Conservation (phyloP, 1,139 yeast genomes). For the Yamadazyma triangularis region DNA sequence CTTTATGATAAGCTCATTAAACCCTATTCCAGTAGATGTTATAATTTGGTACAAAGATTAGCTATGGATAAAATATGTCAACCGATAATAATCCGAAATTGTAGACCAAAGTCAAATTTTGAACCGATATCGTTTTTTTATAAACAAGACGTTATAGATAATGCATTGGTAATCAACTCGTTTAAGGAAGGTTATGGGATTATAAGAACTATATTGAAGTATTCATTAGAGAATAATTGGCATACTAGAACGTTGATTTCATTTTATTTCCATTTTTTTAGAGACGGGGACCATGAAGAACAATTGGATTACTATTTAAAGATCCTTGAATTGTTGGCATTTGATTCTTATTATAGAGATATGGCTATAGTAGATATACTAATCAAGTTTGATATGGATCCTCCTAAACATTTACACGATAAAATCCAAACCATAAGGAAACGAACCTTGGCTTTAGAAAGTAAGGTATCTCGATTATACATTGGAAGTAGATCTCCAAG, state of each 20-base stretch:
- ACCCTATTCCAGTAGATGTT: constrained; percentile 1
- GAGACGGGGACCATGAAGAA: not conserved
- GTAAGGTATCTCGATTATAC: constrained; percentile 13
- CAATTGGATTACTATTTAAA: constrained; percentile 11
- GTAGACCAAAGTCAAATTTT: not conserved
- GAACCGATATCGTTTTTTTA: constrained; percentile 12
- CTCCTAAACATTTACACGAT: constrained; percentile 4
- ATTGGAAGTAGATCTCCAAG: constrained; percentile 8
- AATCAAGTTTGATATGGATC: constrained; percentile 11
- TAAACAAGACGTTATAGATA: constrained; percentile 1
- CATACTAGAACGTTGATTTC: constrained; percentile 15
- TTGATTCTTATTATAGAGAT: constrained; percentile 13
- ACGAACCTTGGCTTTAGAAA: constrained; percentile 12
- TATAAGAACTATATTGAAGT: constrained; percentile 9
- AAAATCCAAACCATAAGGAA: constrained; percentile 9
- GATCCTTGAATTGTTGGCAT: constrained; percentile 15
- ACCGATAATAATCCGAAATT: constrained; percentile 4
- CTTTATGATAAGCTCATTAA: constrained; percentile 13
- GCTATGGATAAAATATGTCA: constrained; percentile 4
- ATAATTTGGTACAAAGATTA: constrained; percentile 2
- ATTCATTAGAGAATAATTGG: constrained; percentile 1
- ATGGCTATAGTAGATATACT: constrained; percentile 11
- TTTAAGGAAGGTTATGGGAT: constrained; percentile 11
- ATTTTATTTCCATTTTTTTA: constrained; percentile 7
- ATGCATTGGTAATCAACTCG: constrained; percentile 9